Evolutionary conservation across 1,284 basidiomycete genomes (phyloP), one percentile per base, ranked within the genome.

Genomic region (Fomitopsis pinicola): DNA sequence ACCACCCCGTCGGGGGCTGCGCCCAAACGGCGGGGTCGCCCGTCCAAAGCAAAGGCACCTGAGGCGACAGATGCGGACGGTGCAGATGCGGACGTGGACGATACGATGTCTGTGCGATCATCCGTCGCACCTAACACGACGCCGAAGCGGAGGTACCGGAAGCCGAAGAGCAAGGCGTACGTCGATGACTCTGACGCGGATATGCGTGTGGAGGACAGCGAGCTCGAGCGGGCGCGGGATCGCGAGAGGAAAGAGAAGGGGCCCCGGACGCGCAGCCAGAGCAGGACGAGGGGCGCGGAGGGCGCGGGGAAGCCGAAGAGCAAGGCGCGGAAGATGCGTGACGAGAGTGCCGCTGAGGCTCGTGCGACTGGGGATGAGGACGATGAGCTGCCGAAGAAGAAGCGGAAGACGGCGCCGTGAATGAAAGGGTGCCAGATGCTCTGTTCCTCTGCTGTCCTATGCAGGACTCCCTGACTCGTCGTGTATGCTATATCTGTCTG

Each of bases 121-220:
- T 65, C 67, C 22, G 63, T 62, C 7, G 62, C 55, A 7, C 54
- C 65, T 17, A 53, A 62, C 2, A 12, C 54, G 7, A 52, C 55
- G 7, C 42, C 65, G 40, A 73, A 69, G 57, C 67, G 68, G 46
- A 66, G 68, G 50, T 68, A 68, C 17, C 68, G 70, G 5, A 62
- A 65, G 57, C 67, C 68, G 44, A 71, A 71, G 65, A 69, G 66
- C 61, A 69, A 69, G 59, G 57, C 64, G 19, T 63, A 63, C 48
- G 62, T 68, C 45, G 57, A 65, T 42, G 69, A 66, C 40, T 67
- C 67, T 4, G 66, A 66, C 35, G 63, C 59, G 57, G 65, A 72
- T 59, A 62, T 64, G 60, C 65, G 65, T 30, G 64, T 63, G 15
- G 67, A 64, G 54, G 64, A 62, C 9, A 65, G 64, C 58, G 64